Percentiles rank a stretch among this genome's conserved stretches.
Conservation (phyloP, 257 asterid species). For the Forsythia viridissima region DNA sequence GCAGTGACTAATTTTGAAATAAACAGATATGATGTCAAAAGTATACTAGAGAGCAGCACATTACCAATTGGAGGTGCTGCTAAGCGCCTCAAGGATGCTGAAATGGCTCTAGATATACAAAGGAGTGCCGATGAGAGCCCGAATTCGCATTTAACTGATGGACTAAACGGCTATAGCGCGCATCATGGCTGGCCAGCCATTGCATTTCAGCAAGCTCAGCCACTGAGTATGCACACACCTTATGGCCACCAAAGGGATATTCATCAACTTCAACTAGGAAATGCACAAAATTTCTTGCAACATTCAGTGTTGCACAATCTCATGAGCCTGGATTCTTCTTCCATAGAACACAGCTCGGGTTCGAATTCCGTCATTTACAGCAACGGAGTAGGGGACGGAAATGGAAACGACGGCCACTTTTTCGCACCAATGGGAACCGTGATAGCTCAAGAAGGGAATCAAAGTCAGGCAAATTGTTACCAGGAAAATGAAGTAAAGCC, state of each 20-base stretch:
- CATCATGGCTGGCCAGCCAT: slow-evolving; percentile 53
- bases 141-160: slow-evolving; percentile 38
- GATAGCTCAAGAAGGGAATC: slow-evolving; percentile 32
- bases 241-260: slow-evolving; percentile 48
- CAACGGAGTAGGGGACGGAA: slow-evolving; percentile 1
- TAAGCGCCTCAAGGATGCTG: slow-evolving; percentile 73
- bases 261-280: slow-evolving; percentile 48
- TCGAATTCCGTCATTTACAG: slow-evolving; percentile 22
- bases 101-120: slow-evolving; percentile 49
- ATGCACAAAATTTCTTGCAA: slow-evolving; percentile 37
- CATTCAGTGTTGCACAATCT: slow-evolving; percentile 30
- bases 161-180: slow-evolving; percentile 24
- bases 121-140: slow-evolving; percentile 33
- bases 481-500: slow-evolving; percentile 19
- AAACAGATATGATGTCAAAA: slow-evolving; percentile 74
- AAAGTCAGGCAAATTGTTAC: slow-evolving; percentile 27
- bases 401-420: slow-evolving; percentile 24
- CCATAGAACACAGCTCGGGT: slow-evolving; percentile 39
- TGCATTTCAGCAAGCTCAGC: slow-evolving; percentile 63
- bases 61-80: slow-evolving; percentile 76
- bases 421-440: slow-evolving; percentile 35
- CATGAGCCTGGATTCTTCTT: slow-evolving; percentile 34
- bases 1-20: slow-evolving; percentile 88
- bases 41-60: slow-evolving; percentile 73
- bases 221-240: slow-evolving; percentile 29